These are phyloP conservation scores for Zostera marina DNA, from an alignment of 116 monocot species.

Conservation along the genomic window DNA sequence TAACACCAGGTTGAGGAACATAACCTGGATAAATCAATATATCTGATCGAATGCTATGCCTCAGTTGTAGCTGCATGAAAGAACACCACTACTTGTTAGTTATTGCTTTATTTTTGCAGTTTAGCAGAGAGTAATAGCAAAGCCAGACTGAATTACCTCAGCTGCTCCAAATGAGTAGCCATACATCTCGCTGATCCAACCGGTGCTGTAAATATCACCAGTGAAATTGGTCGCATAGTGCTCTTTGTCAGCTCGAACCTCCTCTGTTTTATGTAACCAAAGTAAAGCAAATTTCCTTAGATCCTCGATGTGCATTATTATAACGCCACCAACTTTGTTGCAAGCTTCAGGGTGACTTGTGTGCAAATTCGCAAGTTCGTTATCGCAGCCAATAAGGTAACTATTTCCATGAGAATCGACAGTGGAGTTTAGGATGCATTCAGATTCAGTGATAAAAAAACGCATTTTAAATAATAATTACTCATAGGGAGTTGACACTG, in stretches of 20 bases:
- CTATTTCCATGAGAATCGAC: constrained; percentile 13
- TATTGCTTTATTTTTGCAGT: not conserved
- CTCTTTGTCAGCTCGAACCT: constrained; percentile 72
- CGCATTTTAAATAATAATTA: constrained; percentile 18
- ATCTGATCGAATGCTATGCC: constrained; percentile 50
- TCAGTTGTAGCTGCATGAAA: constrained; percentile 59
- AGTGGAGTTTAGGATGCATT: not conserved
- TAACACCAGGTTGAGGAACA: constrained; percentile 46
- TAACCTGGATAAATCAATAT: constrained; percentile 96
- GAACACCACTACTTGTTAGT: not conserved
- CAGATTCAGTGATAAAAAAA: too few species aligned
- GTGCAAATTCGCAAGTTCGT: constrained; percentile 76
- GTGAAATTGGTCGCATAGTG: constrained; percentile 81
- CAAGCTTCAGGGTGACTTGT: constrained; percentile 84
- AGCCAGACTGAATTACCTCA: constrained; percentile 38
- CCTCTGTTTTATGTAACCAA: constrained; percentile 26
- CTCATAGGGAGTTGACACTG: constrained; percentile 98
- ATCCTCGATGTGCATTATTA: constrained; percentile 26
- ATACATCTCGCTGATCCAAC: constrained; percentile 99
- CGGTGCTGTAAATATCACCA: constrained; percentile 78
- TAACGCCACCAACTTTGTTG: constrained; percentile 98
- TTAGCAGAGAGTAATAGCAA: not conserved
- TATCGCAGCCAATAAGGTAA: constrained; percentile 97
- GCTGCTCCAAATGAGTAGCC: constrained; percentile 99
- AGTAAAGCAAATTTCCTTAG: constrained; percentile 21